These are phyloP conservation scores for Apiospora arundinis DNA, from an alignment of 2,329 filamentous ascomycete genomes.

Conservation along the genomic window DNA sequence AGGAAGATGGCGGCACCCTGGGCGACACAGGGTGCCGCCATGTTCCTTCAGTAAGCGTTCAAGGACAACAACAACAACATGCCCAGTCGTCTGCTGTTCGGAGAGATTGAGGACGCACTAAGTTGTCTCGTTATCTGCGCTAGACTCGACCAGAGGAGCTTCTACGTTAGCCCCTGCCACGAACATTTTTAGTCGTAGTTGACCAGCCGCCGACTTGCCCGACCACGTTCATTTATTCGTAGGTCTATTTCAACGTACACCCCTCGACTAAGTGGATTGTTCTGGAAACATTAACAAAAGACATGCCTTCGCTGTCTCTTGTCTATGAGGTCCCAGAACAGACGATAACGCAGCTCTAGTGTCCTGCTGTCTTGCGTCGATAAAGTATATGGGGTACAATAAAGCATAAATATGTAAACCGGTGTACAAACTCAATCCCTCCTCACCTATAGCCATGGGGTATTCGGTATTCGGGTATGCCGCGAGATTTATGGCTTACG, in stretches of 20 bases:
- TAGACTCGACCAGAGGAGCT: background rate
- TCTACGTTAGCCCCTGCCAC: background rate
- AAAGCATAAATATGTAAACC: background rate
- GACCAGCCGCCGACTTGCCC: conserved; percentile 8
- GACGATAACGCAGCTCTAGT: background rate
- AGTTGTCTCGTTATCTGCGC: conserved; percentile 13
- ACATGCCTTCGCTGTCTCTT: background rate
- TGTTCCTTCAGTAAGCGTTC: background rate
- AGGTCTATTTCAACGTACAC: background rate
- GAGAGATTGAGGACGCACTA: conserved; percentile 15
- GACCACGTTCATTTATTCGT: conserved; percentile 10
- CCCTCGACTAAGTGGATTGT: conserved; percentile 4
- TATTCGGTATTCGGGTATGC: background rate
- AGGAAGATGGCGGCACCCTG: background rate
- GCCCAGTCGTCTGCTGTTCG: conserved; percentile 14
- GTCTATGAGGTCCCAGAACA: background rate
- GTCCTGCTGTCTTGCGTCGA: background rate
- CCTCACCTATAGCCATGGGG: background rate
- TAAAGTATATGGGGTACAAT: background rate
- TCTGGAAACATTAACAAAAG: conserved; percentile 15
- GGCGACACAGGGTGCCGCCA: background rate
- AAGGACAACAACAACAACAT: background rate
- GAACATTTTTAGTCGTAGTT: background rate
- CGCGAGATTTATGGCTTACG: background rate
- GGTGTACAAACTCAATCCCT: conserved; percentile 10